Percentiles rank a stretch among this genome's conserved stretches.
Conservation (phyloP, 192 early-diverging fungal species). For the Phycomyces nitens region DNA sequence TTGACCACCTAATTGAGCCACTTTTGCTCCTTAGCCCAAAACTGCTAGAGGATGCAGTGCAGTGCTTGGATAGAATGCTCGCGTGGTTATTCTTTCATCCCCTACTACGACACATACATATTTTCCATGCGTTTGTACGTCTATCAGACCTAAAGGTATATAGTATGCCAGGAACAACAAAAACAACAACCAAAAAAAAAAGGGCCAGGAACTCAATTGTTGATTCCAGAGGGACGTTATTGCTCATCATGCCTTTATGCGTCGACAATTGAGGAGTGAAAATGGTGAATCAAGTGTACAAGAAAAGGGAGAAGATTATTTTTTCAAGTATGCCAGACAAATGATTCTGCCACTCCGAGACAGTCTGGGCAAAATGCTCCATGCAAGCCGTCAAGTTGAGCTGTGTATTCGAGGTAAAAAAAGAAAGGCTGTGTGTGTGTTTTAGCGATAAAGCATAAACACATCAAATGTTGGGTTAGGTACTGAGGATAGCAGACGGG, state of each 20-base stretch:
- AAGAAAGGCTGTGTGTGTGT: neutral
- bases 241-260: too few relatives aligned
- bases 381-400: conserved; percentile 22
- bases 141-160: too few relatives aligned
- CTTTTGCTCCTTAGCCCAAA: conserved; percentile 2
- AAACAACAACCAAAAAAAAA: neutral
- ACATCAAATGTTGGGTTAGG: neutral
- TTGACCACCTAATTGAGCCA: conserved; percentile 37
- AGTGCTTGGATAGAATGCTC: conserved; percentile 40
- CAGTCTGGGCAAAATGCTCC: conserved; percentile 24
- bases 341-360: conserved; percentile 32
- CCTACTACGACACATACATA: conserved; percentile 17
- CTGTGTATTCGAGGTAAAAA: conserved; percentile 33
- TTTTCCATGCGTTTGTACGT: too few relatives aligned
- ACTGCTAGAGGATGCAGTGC: conserved; percentile 24
- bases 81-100: conserved; percentile 41
- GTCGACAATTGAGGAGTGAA: too few relatives aligned
- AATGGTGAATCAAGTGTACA: too few relatives aligned
- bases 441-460: neutral
- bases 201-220: neutral
- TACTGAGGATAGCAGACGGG: conserved; percentile 17
- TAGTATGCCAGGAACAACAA: too few relatives aligned
- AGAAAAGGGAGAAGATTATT: conserved; percentile 37
- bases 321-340: conserved; percentile 35
- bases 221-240: too few relatives aligned